Evolutionary conservation across 163 green algal species (phyloP).

Genomic region (Scenedesmus sp.): DNA sequence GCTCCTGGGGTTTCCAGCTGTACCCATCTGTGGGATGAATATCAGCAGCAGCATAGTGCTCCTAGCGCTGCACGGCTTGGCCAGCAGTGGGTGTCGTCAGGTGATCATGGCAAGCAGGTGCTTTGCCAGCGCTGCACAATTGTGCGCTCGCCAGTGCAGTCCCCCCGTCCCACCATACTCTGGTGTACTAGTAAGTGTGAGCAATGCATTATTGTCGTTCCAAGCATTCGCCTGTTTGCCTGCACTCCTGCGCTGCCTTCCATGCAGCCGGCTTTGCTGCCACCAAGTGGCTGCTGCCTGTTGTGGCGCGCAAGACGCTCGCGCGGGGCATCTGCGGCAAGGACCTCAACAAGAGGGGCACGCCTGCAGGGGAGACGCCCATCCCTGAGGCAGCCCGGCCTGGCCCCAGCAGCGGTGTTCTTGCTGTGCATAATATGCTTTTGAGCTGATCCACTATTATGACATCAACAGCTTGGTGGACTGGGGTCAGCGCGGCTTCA

Average conservation of each 20-base stretch:
- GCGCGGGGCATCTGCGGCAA: slow-evolving; percentile 88
- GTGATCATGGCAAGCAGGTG: neutral
- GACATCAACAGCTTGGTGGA: slow-evolving; percentile 75
- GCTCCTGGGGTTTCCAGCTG: neutral
- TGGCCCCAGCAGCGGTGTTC: slow-evolving; percentile 93
- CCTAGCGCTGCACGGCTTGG: no score
- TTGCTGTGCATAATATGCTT: slow-evolving; percentile 94
- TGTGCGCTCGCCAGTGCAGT: no score
- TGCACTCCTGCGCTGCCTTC: neutral
- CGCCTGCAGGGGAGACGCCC: slow-evolving; percentile 83
- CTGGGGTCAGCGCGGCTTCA: slow-evolving; percentile 65
- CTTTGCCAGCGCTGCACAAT: neutral
- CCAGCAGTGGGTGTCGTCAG: neutral
- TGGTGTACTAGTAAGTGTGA: no score
- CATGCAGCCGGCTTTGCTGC: slow-evolving; percentile 66
- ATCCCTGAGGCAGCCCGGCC: slow-evolving; percentile 93
- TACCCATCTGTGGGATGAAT: no score
- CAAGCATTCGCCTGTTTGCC: neutral
- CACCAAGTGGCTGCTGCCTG: slow-evolving; percentile 75
- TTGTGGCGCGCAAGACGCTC: slow-evolving; percentile 78
- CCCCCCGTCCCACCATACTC: no score
- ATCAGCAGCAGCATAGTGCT: neutral
- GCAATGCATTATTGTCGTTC: neutral
- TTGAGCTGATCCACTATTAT: slow-evolving; percentile 94
- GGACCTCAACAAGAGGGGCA: slow-evolving; percentile 98